These are phyloP conservation scores for Cladosporium sp. DNA, from an alignment of 2,329 filamentous ascomycete species.

Conservation along the genomic window DNA sequence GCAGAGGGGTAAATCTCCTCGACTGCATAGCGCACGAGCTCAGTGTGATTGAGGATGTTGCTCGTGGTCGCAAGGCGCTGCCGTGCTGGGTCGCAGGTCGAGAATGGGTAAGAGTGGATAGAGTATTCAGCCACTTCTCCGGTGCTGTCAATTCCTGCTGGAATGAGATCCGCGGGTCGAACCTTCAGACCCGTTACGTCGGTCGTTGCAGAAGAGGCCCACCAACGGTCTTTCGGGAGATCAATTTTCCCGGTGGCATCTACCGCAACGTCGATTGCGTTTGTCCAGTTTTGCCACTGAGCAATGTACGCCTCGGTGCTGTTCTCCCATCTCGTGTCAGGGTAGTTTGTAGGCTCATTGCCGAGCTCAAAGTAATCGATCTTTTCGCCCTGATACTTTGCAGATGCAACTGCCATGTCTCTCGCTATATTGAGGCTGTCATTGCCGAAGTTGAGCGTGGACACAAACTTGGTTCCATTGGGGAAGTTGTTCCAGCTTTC, in stretches of 20 bases:
- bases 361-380: conserved; percentile 28
- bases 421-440: conserved; percentile 26
- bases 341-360: conserved; percentile 30
- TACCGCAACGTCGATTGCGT: conserved; percentile 24
- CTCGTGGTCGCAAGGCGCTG: conserved; percentile 23
- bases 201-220: conserved; percentile 28
- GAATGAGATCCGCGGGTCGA: conserved; percentile 26
- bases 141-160: conserved; percentile 23
- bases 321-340: conserved; percentile 21
- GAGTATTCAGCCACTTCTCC: conserved; percentile 27
- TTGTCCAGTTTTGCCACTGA: conserved; percentile 30
- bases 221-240: conserved; percentile 21
- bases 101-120: conserved; percentile 29
- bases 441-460: conserved; percentile 29
- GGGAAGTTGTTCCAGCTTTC: conserved; percentile 30
- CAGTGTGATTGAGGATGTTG: conserved; percentile 29
- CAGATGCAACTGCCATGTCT: conserved; percentile 26
- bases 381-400: conserved; percentile 23
- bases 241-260: conserved; percentile 12
- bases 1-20: conserved; percentile 28
- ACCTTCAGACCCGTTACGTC: conserved; percentile 26
- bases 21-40: conserved; percentile 23
- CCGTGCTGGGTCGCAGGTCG: conserved; percentile 26
- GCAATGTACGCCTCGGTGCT: conserved; percentile 25
- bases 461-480: conserved; percentile 25